phyloP scores from a whole-genome alignment of 495 filamentous ascomycete genomes.

The Amorphotheca resinae region DNA sequence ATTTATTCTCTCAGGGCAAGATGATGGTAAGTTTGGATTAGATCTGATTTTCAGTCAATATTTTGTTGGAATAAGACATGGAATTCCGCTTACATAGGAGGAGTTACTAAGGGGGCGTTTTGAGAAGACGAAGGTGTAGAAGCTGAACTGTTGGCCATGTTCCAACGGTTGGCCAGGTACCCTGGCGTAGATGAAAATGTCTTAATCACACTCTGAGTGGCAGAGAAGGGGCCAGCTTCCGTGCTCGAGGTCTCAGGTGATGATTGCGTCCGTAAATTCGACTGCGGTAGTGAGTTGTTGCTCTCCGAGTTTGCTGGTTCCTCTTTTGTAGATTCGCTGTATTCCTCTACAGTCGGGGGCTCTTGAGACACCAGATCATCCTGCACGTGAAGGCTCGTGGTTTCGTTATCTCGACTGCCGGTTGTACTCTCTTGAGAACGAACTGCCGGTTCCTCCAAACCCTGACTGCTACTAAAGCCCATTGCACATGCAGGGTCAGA shows the following conservation, averaged over 20 bases:
- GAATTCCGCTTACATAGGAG: conserved; percentile 23
- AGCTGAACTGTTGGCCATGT: conserved; percentile 14
- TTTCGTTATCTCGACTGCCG: neutral
- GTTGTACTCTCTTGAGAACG: conserved; percentile 6
- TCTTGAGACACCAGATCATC: neutral
- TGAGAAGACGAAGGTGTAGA: conserved; percentile 15
- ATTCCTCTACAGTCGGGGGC: conserved; percentile 1
- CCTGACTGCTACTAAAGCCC: conserved; percentile 9
- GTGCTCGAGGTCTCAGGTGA: neutral
- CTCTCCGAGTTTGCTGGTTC: neutral
- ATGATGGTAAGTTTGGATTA: conserved; percentile 14
- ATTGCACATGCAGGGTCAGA: conserved; percentile 14
- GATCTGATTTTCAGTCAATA: conserved; percentile 7
- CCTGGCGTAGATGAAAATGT: conserved; percentile 20
- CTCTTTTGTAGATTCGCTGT: neutral
- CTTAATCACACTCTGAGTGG: conserved; percentile 8
- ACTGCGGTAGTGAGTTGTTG: neutral
- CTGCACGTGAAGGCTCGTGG: neutral
- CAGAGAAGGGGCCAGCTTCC: conserved; percentile 3
- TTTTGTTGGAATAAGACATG: neutral
- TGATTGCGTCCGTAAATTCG: neutral
- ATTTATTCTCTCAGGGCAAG: conserved; percentile 21
- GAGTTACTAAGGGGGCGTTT: conserved; percentile 7
- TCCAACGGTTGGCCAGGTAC: conserved; percentile 22
- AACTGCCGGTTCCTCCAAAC: neutral